Percentiles rank a stretch among this genome's conserved stretches.
Conservation (phyloP, 331 rosid species). For the Arachis monticola region DNA sequence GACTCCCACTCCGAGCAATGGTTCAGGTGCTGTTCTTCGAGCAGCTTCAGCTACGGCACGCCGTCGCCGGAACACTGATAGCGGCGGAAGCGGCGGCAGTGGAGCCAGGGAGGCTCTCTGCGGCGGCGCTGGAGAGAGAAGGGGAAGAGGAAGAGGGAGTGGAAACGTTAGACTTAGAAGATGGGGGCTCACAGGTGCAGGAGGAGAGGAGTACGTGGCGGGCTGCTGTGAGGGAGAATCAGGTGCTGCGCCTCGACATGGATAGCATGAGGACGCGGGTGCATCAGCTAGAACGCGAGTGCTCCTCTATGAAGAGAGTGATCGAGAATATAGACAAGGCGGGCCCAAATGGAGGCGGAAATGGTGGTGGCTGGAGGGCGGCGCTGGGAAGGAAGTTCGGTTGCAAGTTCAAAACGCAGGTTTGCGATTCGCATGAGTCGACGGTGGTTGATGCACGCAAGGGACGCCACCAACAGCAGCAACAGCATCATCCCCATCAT, state of each 20-base stretch:
- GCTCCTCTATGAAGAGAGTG: conserved; percentile 85
- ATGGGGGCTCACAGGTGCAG: neutral
- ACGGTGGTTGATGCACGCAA: conserved; percentile 72
- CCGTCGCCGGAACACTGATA: conserved; percentile 66
- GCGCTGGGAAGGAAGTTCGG: conserved; percentile 73
- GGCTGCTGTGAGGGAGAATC: conserved; percentile 72
- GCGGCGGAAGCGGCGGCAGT: conserved; percentile 50
- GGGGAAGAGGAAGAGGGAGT: conserved; percentile 7
- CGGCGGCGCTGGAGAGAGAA: conserved; percentile 29
- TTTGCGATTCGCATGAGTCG: conserved; percentile 86
- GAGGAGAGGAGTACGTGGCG: conserved; percentile 48
- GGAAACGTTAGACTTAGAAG: conserved; percentile 31
- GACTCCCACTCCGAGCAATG: conserved; percentile 72
- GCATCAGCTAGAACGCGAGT: conserved; percentile 71
- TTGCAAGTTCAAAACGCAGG: conserved; percentile 95
- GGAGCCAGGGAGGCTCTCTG: conserved; percentile 46
- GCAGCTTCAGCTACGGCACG: conserved; percentile 85
- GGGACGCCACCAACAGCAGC: conserved; percentile 52
- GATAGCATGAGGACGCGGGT: conserved; percentile 94
- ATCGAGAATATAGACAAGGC: conserved; percentile 67
- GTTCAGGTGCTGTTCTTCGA: conserved; percentile 79
- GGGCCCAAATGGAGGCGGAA: conserved; percentile 32
- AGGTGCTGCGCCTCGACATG: conserved; percentile 78
- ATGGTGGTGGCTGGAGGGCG: conserved; percentile 52
- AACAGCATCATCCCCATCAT: conserved; percentile 44